These are phyloP conservation scores for Funneliformis caledonium DNA, from an alignment of 371 early-diverging fungal species.

Conservation along the genomic window DNA sequence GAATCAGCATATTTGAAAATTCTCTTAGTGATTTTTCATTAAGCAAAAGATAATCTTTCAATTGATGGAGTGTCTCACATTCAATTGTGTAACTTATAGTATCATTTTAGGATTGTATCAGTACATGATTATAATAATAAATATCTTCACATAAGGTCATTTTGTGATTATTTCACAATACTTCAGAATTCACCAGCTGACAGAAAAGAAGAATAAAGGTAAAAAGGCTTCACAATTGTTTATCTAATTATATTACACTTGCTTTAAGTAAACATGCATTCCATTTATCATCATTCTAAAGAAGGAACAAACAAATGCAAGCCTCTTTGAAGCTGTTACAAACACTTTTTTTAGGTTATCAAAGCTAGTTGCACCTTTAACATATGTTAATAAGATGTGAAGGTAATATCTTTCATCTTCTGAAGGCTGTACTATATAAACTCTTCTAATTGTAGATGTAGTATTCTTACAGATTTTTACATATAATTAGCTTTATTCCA, in stretches of 20 bases:
- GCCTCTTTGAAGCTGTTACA: slow-evolving; percentile 27
- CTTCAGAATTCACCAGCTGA: not conserved
- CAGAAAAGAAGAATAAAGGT: slow-evolving; percentile 13
- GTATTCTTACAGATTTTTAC: too few relatives aligned
- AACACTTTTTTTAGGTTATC: too few relatives aligned
- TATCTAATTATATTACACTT: not conserved
- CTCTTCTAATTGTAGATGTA: too few relatives aligned
- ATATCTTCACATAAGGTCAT: not conserved
- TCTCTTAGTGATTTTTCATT: too few relatives aligned
- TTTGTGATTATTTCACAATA: not conserved
- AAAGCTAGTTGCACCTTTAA: slow-evolving; percentile 35
- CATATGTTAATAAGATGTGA: slow-evolving; percentile 28
- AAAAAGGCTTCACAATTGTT: slow-evolving; percentile 10
- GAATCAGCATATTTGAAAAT: too few relatives aligned
- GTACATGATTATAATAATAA: too few relatives aligned
- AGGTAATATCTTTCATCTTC: slow-evolving; percentile 25
- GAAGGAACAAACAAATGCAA: slow-evolving; percentile 2
- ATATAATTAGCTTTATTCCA: too few relatives aligned
- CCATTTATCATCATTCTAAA: slow-evolving; percentile 38
- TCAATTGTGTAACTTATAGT: too few relatives aligned
- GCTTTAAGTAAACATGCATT: slow-evolving; percentile 33
- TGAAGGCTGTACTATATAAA: not conserved
- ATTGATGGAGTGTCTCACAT: too few relatives aligned
- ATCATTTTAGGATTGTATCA: too few relatives aligned
- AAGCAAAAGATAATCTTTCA: too few relatives aligned